Evolutionary conservation across 2,329 filamentous ascomycete genomes (phyloP), one percentile per base, ranked within the genome.

Genomic region (Fusarium sp.): DNA sequence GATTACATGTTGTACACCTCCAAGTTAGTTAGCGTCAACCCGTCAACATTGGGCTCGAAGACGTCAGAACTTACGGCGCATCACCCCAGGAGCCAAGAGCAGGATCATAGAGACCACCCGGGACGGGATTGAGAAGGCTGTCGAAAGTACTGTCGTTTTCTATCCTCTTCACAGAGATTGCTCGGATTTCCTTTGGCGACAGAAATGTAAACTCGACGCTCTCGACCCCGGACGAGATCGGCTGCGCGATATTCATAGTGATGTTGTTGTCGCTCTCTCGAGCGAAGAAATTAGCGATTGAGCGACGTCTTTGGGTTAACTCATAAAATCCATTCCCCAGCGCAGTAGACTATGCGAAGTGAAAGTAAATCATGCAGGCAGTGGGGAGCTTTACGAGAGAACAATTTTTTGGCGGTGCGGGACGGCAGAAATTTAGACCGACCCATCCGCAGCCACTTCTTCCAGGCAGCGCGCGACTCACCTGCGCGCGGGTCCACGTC

Each of bases 71-170:
- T 76, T 87, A 97, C 93, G 90, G 85, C 79, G 92, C 89, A 77
- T 97, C 94, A 50, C 92, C 90, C 87, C 94, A 97, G 56, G 95
- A 93, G 30, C 96, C 96, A 66, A 99, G 86, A 49, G 95, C 95
- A 59, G 93, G 89, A 81, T 98, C 96, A 78, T 99, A 97, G 11
- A 99, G 87, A 79, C 96, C 96, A 63, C 94, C 94, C 16, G 94
- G 92, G 12, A 97, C 88, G 10, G 95, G 95, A 76, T 97, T 95
- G 72, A 97, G 87, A 60, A 98, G 89, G 63, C 90, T 94, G 82
- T 98, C 96, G 80, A 98, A 96, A n/a, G 96, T 97, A 73, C 89
- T 93, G 54, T 94, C 91, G 83, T 97, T 97, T 78, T 97, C 92
- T 75, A 99, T 97, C 81, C 91, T 90, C 85, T 96, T 96, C 73